Evolutionary conservation across 2,329 filamentous ascomycete genomes (phyloP).

Genomic region (Hawksworthiomyces lignivorus): DNA sequence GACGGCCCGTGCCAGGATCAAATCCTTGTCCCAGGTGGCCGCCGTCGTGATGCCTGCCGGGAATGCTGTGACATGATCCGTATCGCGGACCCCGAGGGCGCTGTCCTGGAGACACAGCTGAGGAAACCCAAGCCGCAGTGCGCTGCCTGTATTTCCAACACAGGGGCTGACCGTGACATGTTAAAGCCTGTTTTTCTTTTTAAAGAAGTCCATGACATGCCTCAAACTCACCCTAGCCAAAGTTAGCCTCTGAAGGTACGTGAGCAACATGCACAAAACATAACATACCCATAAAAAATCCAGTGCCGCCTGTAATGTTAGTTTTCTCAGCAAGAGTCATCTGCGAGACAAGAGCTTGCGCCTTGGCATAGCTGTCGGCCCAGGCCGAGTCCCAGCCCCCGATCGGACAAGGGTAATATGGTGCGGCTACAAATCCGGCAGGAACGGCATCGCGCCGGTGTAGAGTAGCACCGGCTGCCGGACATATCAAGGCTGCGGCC

Average conservation of each 20-base stretch:
- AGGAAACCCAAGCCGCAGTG: constrained; percentile 61
- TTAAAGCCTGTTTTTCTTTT: too few species aligned
- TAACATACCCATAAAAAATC: constrained; percentile 37
- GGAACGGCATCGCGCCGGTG: too few species aligned
- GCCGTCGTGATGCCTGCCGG: constrained; percentile 71
- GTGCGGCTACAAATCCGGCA: constrained; percentile 36
- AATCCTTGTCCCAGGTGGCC: constrained; percentile 65
- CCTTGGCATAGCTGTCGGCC: constrained; percentile 63
- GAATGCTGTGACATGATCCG: constrained; percentile 69
- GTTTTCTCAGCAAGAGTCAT: constrained; percentile 79
- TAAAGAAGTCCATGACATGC: too few species aligned
- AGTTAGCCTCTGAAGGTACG: constrained; percentile 10
- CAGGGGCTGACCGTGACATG: too few species aligned
- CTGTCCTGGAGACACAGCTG: constrained; percentile 66
- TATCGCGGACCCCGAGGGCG: constrained; percentile 62
- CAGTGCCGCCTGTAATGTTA: constrained; percentile 65
- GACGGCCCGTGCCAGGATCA: constrained; percentile 61
- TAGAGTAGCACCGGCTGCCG: too few species aligned
- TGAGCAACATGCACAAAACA: not conserved
- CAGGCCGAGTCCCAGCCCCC: constrained; percentile 65
- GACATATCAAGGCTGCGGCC: too few species aligned
- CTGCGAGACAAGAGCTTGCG: constrained; percentile 57
- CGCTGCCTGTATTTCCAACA: constrained; percentile 69
- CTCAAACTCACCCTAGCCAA: constrained; percentile 16
- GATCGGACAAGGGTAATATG: constrained; percentile 67